Evolutionary conservation across 129 eudicot species (phyloP).

Genomic region (Centella asiatica): DNA sequence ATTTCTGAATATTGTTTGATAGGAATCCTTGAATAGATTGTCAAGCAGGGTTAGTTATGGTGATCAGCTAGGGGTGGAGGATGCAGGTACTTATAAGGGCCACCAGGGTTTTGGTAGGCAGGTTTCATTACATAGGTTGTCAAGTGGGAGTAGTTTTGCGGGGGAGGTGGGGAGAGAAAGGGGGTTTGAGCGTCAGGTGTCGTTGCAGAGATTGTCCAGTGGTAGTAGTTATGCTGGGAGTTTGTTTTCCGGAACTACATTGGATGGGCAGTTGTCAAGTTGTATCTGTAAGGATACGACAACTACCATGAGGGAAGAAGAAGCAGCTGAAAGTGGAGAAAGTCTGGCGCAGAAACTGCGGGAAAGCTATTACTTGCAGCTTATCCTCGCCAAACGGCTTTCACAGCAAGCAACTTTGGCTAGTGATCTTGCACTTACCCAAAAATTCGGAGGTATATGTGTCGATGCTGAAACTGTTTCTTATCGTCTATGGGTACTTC

Average conservation of each 20-base stretch:
- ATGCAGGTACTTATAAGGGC: not conserved
- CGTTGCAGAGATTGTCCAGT: conserved; percentile 56
- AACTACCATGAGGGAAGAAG: conserved; percentile 24
- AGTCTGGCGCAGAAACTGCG: conserved; percentile 36
- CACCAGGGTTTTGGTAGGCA: conserved; percentile 13
- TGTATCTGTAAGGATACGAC: conserved; percentile 37
- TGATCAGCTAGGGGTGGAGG: conserved; percentile 7
- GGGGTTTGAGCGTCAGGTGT: conserved; percentile 33
- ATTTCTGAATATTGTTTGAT: not conserved
- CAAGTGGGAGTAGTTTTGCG: conserved; percentile 22
- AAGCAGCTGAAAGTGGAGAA: conserved; percentile 26
- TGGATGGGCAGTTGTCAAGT: conserved; percentile 49
- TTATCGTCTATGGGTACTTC: conserved; percentile 77
- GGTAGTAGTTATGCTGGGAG: conserved; percentile 68
- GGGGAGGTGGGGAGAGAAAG: conserved; percentile 12
- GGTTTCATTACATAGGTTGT: conserved; percentile 17
- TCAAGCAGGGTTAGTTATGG: conserved; percentile 9
- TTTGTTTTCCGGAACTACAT: conserved; percentile 61
- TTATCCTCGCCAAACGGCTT: conserved; percentile 61
- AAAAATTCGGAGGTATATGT: conserved; percentile 28
- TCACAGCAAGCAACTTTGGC: conserved; percentile 47
- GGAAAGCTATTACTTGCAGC: conserved; percentile 74
- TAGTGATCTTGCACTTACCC: conserved; percentile 40
- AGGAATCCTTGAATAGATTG: conserved; percentile 9
- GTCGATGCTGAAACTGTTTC: conserved; percentile 70